A percentile compares a stretch with the other conserved stretches of the same genome.
phyloP scores from a whole-genome alignment of 1,284 basidiomycete species.

The Sanghuangporus baumii region DNA sequence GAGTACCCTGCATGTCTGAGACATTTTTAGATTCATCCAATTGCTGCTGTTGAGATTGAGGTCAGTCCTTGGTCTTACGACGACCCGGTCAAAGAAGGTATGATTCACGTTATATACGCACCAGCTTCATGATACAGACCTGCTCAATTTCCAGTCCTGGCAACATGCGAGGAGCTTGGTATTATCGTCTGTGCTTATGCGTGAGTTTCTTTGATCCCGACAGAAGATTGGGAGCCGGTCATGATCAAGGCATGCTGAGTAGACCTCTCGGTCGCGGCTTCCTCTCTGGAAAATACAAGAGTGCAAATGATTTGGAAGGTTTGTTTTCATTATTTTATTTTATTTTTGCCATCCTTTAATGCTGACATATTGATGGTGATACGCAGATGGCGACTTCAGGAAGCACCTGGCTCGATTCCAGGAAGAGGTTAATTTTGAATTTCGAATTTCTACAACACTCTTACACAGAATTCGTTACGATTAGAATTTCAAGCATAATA shows the following conservation, averaged over 20 bases:
- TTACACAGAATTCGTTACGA: not conserved
- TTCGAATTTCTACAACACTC: slow-evolving; percentile 11
- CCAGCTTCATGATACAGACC: not conserved
- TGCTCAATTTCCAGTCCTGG: slow-evolving; percentile 33
- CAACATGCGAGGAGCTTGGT: slow-evolving; percentile 37
- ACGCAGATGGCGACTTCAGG: slow-evolving; percentile 24
- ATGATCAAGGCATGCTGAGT: not conserved
- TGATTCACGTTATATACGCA: not conserved
- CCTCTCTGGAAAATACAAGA: slow-evolving; percentile 46
- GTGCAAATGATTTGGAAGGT: slow-evolving; percentile 43
- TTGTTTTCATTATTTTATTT: too few relatives aligned
- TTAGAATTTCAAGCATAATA: slow-evolving; percentile 45
- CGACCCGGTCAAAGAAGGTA: slow-evolving; percentile 35
- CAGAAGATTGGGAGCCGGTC: not conserved
- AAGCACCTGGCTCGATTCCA: slow-evolving; percentile 15
- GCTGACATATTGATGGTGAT: slow-evolving; percentile 4
- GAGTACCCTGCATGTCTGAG: not conserved
- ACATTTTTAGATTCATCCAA: slow-evolving; percentile 34
- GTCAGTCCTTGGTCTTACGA: slow-evolving; percentile 46
- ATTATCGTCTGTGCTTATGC: slow-evolving; percentile 53
- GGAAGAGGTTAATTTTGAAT: slow-evolving; percentile 21
- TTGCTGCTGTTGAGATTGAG: slow-evolving; percentile 48
- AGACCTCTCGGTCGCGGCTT: slow-evolving; percentile 57
- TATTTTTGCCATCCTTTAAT: not conserved
- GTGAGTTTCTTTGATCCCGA: slow-evolving; percentile 21